Percentiles rank a stretch among this genome's conserved stretches.
Evolutionary conservation across 768 basidiomycete genomes (phyloP).

Genomic region (Auricularia cornea): DNA sequence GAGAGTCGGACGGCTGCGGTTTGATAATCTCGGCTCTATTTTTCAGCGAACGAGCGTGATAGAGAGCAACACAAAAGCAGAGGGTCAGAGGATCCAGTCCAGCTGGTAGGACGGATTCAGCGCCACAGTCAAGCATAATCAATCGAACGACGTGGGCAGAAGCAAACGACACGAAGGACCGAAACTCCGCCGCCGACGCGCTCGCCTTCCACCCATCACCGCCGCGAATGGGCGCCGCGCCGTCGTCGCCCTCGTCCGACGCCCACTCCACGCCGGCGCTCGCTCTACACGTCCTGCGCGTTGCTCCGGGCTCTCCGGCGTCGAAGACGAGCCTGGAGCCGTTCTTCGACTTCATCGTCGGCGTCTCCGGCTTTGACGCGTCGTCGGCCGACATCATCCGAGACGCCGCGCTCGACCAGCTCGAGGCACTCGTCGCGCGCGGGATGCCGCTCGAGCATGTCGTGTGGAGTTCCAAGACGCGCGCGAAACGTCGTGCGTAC

Average conservation of each 20-base stretch:
- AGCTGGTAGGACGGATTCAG: no score
- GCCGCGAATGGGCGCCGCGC: background rate
- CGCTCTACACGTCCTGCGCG: constrained; percentile 73
- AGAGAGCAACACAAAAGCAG: no score
- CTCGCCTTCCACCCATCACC: no score
- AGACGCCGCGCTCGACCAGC: background rate
- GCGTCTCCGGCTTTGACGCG: constrained; percentile 53
- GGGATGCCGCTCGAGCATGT: constrained; percentile 51
- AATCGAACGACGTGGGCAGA: no score
- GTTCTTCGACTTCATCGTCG: constrained; percentile 95
- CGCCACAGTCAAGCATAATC: no score
- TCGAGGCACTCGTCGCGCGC: background rate
- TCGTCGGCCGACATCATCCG: background rate
- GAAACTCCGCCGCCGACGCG: no score
- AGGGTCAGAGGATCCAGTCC: no score
- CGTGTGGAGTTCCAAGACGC: constrained; percentile 79
- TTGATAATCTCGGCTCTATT: no score
- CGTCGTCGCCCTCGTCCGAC: background rate
- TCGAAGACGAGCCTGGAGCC: constrained; percentile 79
- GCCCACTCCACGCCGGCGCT: background rate
- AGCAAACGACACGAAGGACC: no score
- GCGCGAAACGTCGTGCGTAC: constrained; percentile 53
- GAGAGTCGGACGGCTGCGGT: no score
- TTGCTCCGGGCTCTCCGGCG: constrained; percentile 83
- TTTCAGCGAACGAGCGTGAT: no score